Conservation (phyloP, 805 yeast genomes). For the Candida nitratophila region DNA sequence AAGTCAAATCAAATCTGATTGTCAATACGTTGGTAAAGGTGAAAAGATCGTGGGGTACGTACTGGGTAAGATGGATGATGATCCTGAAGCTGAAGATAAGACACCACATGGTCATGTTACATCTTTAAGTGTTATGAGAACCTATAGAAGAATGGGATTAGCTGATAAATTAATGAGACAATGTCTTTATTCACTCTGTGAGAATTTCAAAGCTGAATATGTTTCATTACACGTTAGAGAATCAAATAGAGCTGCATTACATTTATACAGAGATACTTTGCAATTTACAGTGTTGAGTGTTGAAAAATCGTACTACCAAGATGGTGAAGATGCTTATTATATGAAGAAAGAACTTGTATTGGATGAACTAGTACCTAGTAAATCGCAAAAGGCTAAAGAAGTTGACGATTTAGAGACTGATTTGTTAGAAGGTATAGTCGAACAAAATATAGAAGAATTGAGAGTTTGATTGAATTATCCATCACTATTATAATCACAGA, state of each 20-base stretch:
- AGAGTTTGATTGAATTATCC: slow-evolving; percentile 1
- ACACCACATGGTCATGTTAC: slow-evolving; percentile 91
- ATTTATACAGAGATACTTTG: slow-evolving; percentile 80
- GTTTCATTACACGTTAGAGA: slow-evolving; percentile 92
- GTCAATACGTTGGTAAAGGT: slow-evolving; percentile 53
- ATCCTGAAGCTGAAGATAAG: slow-evolving; percentile 66
- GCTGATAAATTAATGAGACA: slow-evolving; percentile 91
- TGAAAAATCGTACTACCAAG: slow-evolving; percentile 88
- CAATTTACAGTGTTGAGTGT: slow-evolving; percentile 75
- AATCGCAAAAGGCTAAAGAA: slow-evolving; percentile 38
- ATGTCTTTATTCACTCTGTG: slow-evolving; percentile 66
- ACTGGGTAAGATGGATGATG: slow-evolving; percentile 94
- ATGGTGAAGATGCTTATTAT: slow-evolving; percentile 95
- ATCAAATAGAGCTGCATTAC: slow-evolving; percentile 90
- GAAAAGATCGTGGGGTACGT: slow-evolving; percentile 95
- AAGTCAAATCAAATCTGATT: slow-evolving; percentile 18
- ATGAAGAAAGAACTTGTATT: slow-evolving; percentile 69
- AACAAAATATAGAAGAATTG: slow-evolving; percentile 6
- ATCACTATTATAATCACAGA: neutral
- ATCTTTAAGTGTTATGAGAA: slow-evolving; percentile 88
- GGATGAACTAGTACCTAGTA: slow-evolving; percentile 55
- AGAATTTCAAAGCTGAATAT: slow-evolving; percentile 71
- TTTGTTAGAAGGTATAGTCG: slow-evolving; percentile 29
- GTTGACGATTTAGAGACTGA: slow-evolving; percentile 53
- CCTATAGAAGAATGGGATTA: slow-evolving; percentile 90